Evolutionary conservation across 305 asterid species (phyloP).

Genomic region (Fraxinus dipetala): DNA sequence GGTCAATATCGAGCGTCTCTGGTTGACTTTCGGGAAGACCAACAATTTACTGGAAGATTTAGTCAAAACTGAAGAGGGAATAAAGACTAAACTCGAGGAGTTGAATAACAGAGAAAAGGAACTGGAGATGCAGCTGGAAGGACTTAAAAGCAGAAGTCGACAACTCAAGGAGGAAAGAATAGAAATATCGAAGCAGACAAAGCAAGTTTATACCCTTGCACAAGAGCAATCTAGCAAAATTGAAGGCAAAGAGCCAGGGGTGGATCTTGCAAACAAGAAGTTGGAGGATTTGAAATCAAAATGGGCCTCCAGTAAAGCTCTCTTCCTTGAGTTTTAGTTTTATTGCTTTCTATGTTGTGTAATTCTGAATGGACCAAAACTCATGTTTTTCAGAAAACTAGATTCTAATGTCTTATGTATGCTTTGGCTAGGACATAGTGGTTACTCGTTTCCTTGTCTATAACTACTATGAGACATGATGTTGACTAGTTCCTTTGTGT

Average conservation of each 20-base stretch:
- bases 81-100: not conserved
- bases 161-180: slow-evolving; percentile 2
- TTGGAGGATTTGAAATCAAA: not conserved
- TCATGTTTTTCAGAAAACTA: too few species aligned
- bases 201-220: not conserved
- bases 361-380: too few species aligned
- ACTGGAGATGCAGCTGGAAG: not conserved
- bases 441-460: too few species aligned
- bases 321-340: not conserved
- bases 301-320: not conserved
- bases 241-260: not conserved
- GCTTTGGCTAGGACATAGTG: too few species aligned
- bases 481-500: too few species aligned
- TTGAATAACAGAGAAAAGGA: not conserved
- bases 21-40: not conserved
- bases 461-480: too few species aligned
- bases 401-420: too few species aligned
- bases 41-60: not conserved
- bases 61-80: not conserved
- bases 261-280: slow-evolving; percentile 2
- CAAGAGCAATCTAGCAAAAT: not conserved
- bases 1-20: not conserved
- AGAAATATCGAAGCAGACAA: not conserved
- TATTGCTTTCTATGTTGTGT: not conserved
- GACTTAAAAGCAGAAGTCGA: not conserved